Base-by-base conservation (phyloP, 805 yeast species). In the Wickerhamomyces xylosicus region DNA sequence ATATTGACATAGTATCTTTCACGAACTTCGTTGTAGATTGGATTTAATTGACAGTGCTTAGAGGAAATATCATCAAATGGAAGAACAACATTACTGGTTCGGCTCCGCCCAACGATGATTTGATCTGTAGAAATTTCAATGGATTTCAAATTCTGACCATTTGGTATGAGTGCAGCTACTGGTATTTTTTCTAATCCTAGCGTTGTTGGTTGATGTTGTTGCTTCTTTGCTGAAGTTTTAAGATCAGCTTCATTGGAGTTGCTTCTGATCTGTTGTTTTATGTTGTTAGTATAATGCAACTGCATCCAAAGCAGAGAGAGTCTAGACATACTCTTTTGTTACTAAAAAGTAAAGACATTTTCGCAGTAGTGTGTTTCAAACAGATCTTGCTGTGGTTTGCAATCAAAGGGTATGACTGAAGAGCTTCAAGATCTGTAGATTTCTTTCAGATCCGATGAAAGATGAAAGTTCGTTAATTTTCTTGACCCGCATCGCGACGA, bases 21-120 rank as follows among this genome's bases (percentile, higher is more conserved):
- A 29, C 58, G 61, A 3, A 60, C 50, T 18, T 58, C 54, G 46
- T 64, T 54, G 39, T 62, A 51, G 38, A 73, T 60, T 5, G 71
- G 56, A 3, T 68, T 56, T 9, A 81, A 54, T 39, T 68, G 69
- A 47, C 85, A 77, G 52, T 82, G 90, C 22, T 64, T 62, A 0
- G 85, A 74, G 0, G 87, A 80, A 8, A 80, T 75, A 48, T 81
- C 87, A 1, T 62, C 57, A 9, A 76, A 79, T n/a, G 48, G 42
- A 3, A 82, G 56, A 4, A 62, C 58, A 13, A 79, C 55, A 45
- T 79, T 84, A 54, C 84, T 77, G 10, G 71, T 60, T 36, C 77
- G 65, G 49, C 81, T 74, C 41, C 85, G 63, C 1, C 85, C 85
- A 5, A 74, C 57, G 0, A 58, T 45, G 1, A 61, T 51, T 13